Base-by-base conservation (phyloP, 1,284 basidiomycete species). In the Afroboletus lepidellus region DNA sequence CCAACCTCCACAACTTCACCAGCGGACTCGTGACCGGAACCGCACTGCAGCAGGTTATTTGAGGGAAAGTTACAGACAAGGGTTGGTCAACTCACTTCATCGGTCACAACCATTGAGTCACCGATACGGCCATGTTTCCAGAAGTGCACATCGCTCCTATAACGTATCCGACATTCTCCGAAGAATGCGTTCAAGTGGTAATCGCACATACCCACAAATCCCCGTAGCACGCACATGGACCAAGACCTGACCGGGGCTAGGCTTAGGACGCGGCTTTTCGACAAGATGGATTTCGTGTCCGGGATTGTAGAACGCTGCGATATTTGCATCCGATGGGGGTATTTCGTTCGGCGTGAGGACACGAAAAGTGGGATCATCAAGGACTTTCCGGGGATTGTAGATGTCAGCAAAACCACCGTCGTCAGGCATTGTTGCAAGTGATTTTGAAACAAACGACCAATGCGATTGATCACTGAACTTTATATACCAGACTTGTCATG, bases 41-140 rank as follows among this genome's bases (percentile, higher is more conserved):
- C 81, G 49, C 81, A 84, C 81, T 83, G 7, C 25, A 49, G 9
- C 1, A 54, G 18, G 33, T 50, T 46, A 25, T 37, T 37, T 25
- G n/a, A 12, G 13, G 13, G 36, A 37, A 37, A 13, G 47, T 16
- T n/a, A 20, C 15, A 9, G 20, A 39, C 21, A 20, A 21, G 12
- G 21, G 27, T 15, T 8, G 21, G 41, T 23, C 8, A 24, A 50
- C 41, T 51, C 54, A 80, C 80, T 69, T 83, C 81, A 53, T 84
- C 83, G 24, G 76, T 79, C 30, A 85, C 83, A 25, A 84, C 70
- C 83, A 85, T 85, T 1, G 81, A 80, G 58, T 83, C 80, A 18
- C 82, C 82, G 48, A 85, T 76, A 29, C 78, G 69, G 4, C 82
- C 82, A 64, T 85, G 81, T 57, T 83, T 75, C 82, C 82, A 84